Conservation (phyloP, 1,284 basidiomycete species). For the Singerocomus inundabilis region DNA sequence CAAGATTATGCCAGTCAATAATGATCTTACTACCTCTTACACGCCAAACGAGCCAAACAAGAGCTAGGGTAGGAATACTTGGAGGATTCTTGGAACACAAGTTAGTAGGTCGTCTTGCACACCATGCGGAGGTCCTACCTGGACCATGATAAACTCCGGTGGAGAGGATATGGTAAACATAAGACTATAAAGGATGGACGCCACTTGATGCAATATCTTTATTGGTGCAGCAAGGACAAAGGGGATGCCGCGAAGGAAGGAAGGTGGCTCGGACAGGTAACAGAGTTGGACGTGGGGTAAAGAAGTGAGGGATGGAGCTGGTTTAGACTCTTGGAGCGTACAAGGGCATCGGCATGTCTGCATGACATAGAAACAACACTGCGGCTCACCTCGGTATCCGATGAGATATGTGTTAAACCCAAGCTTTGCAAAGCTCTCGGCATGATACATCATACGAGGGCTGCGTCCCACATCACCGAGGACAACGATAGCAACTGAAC, state of each 20-base stretch:
- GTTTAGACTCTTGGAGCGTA: conserved; percentile 60
- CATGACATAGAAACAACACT: not conserved
- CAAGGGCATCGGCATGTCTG: not conserved
- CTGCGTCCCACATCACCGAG: conserved; percentile 95
- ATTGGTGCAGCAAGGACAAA: conserved; percentile 81
- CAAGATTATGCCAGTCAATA: conserved; percentile 99
- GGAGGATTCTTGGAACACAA: conserved; percentile 79
- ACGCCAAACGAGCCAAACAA: conserved; percentile 75
- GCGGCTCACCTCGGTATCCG: conserved; percentile 75
- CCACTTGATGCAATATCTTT: conserved; percentile 74
- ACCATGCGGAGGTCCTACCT: conserved; percentile 51
- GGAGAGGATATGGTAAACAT: conserved; percentile 61
- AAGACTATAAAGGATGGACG: conserved; percentile 61
- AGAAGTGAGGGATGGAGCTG: conserved; percentile 66
- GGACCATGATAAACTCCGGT: conserved; percentile 87
- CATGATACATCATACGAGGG: conserved; percentile 99
- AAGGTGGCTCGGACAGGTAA: conserved; percentile 68
- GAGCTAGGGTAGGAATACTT: conserved; percentile 87
- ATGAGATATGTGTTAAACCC: conserved; percentile 82
- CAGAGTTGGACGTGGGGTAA: conserved; percentile 63
- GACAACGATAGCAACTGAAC: conserved; percentile 85
- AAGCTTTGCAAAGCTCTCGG: conserved; percentile 83
- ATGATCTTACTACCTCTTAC: conserved; percentile 81
- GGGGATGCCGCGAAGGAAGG: conserved; percentile 52
- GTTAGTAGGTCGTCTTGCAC: conserved; percentile 4